Conservation (phyloP, 2,329 filamentous ascomycete genomes). For the Nemania bipapillata region DNA sequence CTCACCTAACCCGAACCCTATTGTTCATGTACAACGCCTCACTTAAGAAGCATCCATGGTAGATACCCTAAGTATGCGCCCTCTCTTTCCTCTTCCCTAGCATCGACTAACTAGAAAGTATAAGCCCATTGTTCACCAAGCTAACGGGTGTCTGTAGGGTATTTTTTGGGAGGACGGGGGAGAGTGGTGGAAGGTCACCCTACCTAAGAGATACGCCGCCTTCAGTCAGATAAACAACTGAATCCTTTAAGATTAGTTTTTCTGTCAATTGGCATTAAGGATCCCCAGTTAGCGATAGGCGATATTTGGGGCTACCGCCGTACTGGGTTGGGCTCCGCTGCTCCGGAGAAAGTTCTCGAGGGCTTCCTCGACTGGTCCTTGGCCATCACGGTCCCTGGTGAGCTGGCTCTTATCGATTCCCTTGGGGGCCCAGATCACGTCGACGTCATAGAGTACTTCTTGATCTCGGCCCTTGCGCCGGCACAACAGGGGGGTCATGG, state of each 20-base stretch:
- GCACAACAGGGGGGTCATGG: not conserved
- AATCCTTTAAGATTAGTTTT: not conserved
- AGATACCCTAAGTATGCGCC: not conserved
- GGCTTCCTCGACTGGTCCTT: slow-evolving; percentile 19
- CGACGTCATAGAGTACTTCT: slow-evolving; percentile 25
- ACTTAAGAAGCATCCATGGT: slow-evolving; percentile 8
- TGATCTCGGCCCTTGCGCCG: slow-evolving; percentile 23
- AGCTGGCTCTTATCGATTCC: slow-evolving; percentile 9
- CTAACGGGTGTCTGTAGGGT: slow-evolving; percentile 1
- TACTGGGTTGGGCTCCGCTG: not conserved
- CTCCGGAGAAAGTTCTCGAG: slow-evolving; percentile 9
- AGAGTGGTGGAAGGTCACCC: no score
- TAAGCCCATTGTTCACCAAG: slow-evolving; percentile 4
- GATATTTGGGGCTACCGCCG: not conserved
- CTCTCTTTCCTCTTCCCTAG: not conserved
- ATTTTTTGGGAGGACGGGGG: not conserved
- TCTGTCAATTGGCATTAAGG: not conserved
- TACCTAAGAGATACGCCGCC: slow-evolving; percentile 1
- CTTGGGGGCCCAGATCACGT: slow-evolving; percentile 18
- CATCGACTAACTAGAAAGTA: slow-evolving; percentile 6
- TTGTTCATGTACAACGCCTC: not conserved
- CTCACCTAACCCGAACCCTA: slow-evolving; percentile 6
- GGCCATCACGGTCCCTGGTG: slow-evolving; percentile 4
- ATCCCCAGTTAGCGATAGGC: not conserved
- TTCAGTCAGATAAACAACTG: not conserved